Evolutionary conservation across 805 yeast species (phyloP), one percentile per base, ranked within the genome.

Genomic region (Diddensiella santjacobensis): DNA sequence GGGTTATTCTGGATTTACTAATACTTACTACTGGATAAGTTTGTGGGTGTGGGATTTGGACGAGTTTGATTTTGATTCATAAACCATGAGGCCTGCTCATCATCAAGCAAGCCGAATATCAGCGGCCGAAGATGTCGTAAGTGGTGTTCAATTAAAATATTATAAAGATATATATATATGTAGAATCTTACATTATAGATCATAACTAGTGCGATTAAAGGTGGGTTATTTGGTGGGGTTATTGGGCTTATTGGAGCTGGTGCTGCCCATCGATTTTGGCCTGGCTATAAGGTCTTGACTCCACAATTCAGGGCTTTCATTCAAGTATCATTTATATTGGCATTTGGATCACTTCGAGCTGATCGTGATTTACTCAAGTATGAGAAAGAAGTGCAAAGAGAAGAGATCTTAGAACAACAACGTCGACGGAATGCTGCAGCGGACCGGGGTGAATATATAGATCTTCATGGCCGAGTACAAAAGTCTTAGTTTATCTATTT

Each of bases 41-140:
- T n/a, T n/a, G n/a, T n/a, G n/a, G n/a, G n/a, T n/a, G n/a, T n/a
- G n/a, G n/a, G n/a, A n/a, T n/a, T n/a, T n/a, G n/a, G n/a, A n/a
- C n/a, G n/a, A n/a, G n/a, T 13, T 13, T 10, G 31, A 26, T 26
- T 26, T 13, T 26, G 31, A 26, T 13, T 13, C 31, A 26, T 10
- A 26, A 26, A n/a, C 18, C 24, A 50, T 50, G 51, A 31, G 58
- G 23, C 63, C 62, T 4, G 56, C 60, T 6, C 63, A 59, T 37
- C 61, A 59, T 31, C 58, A 57, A 35, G 58, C 59, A 4, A 45
- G 43, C 22, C 45, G 46, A 42, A 38, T 59, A 24, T 45, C 54
- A 10, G 61, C 59, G 15, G 63, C 63, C n/a, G 42, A 48, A 3
- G 51, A 58, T 22, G 54, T 50, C 10, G 59, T 56, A 47, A 3